Conservation (phyloP, 371 early-diverging fungal genomes). For the Rhizopus arrhizus region DNA sequence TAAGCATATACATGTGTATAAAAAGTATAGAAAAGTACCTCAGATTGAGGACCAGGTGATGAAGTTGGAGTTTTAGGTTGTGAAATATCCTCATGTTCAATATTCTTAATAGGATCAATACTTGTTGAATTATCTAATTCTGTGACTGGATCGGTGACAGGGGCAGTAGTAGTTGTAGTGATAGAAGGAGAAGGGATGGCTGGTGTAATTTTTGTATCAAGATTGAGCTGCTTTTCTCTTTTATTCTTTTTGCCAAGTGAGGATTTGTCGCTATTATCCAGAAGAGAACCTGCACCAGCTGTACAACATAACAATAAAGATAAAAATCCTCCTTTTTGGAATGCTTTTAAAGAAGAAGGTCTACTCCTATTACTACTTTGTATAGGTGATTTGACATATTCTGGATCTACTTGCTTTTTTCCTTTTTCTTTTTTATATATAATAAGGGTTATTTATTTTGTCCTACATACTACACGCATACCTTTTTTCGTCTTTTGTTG, state of each 20-base stretch:
- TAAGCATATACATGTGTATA: neutral
- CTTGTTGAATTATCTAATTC: slow-evolving; percentile 2
- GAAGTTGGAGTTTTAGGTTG: slow-evolving; percentile 23
- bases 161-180: slow-evolving; percentile 4
- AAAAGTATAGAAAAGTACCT: neutral
- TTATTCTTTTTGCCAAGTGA: slow-evolving; percentile 20
- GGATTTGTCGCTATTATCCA: slow-evolving; percentile 40
- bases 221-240: slow-evolving; percentile 12
- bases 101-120: neutral
- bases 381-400: slow-evolving; percentile 35
- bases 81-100: slow-evolving; percentile 4
- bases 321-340: slow-evolving; percentile 35
- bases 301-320: slow-evolving; percentile 37
- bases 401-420: slow-evolving; percentile 34
- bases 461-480: slow-evolving; percentile 20
- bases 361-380: slow-evolving; percentile 12
- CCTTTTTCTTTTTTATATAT: slow-evolving; percentile 19
- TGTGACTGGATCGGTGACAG: neutral
- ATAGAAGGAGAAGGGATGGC: neutral
- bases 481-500: slow-evolving; percentile 20
- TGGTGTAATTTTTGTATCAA: neutral
- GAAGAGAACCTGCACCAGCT: slow-evolving; percentile 35
- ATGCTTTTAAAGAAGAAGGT: slow-evolving; percentile 25
- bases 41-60: slow-evolving; percentile 3
- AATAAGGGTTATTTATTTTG: slow-evolving; percentile 25